phyloP scores from a whole-genome alignment of 441 rosid species.

The Eruca vesicaria region DNA sequence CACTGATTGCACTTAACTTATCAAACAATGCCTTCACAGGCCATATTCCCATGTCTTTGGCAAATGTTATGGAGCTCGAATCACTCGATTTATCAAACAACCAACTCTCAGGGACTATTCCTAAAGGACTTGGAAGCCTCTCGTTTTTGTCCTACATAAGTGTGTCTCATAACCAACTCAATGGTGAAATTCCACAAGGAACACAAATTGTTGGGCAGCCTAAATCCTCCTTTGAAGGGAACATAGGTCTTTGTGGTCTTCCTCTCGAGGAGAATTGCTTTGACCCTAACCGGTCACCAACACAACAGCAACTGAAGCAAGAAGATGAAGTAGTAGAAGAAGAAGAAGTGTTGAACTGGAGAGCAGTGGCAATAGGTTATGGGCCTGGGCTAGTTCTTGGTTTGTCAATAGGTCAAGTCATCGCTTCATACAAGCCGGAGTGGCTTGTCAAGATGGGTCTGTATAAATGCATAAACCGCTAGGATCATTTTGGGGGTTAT shows the following conservation, averaged over 20 bases:
- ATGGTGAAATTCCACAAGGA: conserved; percentile 39
- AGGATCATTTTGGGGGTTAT: background rate
- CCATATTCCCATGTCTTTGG: conserved; percentile 28
- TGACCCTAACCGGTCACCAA: background rate
- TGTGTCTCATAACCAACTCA: conserved; percentile 44
- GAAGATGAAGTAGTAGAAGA: background rate
- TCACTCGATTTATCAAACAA: conserved; percentile 39
- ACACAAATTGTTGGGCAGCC: conserved; percentile 38
- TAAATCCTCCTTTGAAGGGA: conserved; percentile 30
- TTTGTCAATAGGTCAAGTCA: background rate
- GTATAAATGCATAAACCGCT: background rate
- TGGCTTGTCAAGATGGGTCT: background rate
- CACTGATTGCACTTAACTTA: conserved; percentile 27
- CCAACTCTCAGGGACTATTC: conserved; percentile 33
- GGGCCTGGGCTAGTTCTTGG: background rate
- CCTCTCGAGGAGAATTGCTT: conserved; percentile 32
- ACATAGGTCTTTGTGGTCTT: conserved; percentile 42
- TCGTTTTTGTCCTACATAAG: conserved; percentile 20
- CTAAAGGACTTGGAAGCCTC: conserved; percentile 14
- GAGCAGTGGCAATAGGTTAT: background rate
- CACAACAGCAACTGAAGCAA: background rate
- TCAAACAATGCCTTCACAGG: conserved; percentile 35
- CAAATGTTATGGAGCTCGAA: background rate
- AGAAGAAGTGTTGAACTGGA: background rate
- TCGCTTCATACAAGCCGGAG: background rate